Evolutionary conservation across 2,329 filamentous ascomycete species (phyloP), one percentile per base, ranked within the genome.

Genomic region (Plectosphaerella plurivora): DNA sequence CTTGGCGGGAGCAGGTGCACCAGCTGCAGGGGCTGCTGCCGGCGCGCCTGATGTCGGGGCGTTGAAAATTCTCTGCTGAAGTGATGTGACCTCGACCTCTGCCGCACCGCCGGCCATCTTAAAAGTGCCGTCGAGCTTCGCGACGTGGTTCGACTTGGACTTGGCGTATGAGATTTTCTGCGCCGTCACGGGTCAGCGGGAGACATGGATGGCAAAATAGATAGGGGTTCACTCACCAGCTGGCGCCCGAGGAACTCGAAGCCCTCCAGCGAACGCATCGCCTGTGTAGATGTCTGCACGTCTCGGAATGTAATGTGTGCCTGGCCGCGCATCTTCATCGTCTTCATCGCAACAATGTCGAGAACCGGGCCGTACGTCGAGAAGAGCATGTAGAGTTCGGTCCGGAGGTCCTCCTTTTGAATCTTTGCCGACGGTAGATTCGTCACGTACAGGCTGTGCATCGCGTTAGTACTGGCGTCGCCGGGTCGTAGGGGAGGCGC

Each of bases 91-190:
- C 62, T 83, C 81, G 50, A 83, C 80, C 41, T 73, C 75, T 50
- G 75, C 73, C 52, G 79, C 77, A 25, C 73, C 77, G 25, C 72
- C 73, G 51, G 76, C 73, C 60, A 89, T 79, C 64, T 86, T 86
- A 73, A 91, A 96, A 14, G 90, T 93, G 57, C 94, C 94, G 60
- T 96, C 92, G 50, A 99, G 84, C 70, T 96, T 96, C 35, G 91
- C 84, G 56, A 99, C 84, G 22, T 88, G 87, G 68, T 96, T 81
- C 4, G 92, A 97, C 66, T 93, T 93, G 53, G 86, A 85, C 69
- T 92, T 96, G 53, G 89, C 91, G 68, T 97, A 99, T 59, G 87
- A 79, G 61, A 99, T 91, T 82, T 86, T 89, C 93, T 97, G 55
- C 61, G 61, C 55, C 45, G 46, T 45, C 33, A 22, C 25, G 14